Percentiles rank a stretch among this genome's conserved stretches.
Evolutionary conservation across 805 yeast genomes (phyloP).

Genomic region (Groenewaldozyma tartarivorans): DNA sequence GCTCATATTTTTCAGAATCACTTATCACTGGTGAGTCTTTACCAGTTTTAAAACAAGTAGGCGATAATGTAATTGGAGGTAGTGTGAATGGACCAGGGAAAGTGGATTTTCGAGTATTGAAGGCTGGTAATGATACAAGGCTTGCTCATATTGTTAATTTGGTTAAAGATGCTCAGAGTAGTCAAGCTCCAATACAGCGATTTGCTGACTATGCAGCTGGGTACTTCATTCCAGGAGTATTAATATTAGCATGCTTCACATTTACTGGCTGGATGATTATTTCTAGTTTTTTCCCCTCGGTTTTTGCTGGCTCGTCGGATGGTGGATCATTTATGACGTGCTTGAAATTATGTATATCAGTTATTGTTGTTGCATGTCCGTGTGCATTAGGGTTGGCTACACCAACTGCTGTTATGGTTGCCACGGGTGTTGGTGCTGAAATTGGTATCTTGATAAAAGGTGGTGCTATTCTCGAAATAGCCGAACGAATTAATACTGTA

Average conservation of each 20-base stretch:
- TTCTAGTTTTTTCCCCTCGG: constrained; percentile 35
- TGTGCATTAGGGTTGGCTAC: constrained; percentile 97
- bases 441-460: constrained; percentile 89
- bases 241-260: constrained; percentile 54
- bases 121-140: constrained; percentile 76
- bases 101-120: constrained; percentile 55
- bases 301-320: constrained; percentile 31
- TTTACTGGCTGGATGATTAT: constrained; percentile 52
- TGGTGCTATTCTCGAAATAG: constrained; percentile 76
- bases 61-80: constrained; percentile 75
- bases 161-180: constrained; percentile 82
- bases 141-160: constrained; percentile 77
- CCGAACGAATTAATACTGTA: constrained; percentile 52
- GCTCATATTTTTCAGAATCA: constrained; percentile 81
- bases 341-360: constrained; percentile 76
- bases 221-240: constrained; percentile 69
- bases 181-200: constrained; percentile 84
- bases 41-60: constrained; percentile 55
- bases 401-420: constrained; percentile 98
- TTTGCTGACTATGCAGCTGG: constrained; percentile 81
- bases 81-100: constrained; percentile 76
- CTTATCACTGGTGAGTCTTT: constrained; percentile 84
- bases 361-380: constrained; percentile 96
- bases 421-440: constrained; percentile 90
- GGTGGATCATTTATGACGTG: constrained; percentile 59